Percentiles rank a stretch among this genome's conserved stretches.
Conservation (phyloP, 495 filamentous ascomycete species). For the Tetracladium marchalianum region DNA sequence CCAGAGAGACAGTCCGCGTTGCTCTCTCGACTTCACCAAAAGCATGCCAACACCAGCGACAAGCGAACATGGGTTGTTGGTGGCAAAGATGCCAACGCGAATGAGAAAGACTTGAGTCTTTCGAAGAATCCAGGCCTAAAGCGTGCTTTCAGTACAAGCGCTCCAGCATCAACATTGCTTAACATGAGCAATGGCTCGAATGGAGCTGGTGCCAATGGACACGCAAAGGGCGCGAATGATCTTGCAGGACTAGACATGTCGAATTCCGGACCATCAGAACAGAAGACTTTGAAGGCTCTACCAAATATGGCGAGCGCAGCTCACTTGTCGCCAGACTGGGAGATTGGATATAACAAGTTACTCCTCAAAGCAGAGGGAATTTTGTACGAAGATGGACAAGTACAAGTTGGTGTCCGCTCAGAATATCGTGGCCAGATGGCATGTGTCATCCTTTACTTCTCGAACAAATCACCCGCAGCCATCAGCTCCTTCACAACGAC, state of each 20-base stretch:
- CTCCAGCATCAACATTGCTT: slow-evolving; percentile 4
- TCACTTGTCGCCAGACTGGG: slow-evolving; percentile 91
- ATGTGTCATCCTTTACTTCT: slow-evolving; percentile 90
- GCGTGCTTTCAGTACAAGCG: slow-evolving; percentile 61
- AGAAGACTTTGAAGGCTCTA: slow-evolving; percentile 48
- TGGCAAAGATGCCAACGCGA: slow-evolving; percentile 83
- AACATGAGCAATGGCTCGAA: slow-evolving; percentile 41
- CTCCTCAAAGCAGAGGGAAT: slow-evolving; percentile 74
- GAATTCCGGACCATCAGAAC: slow-evolving; percentile 39
- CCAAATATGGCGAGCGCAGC: slow-evolving; percentile 81
- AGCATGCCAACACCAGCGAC: slow-evolving; percentile 81
- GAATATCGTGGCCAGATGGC: slow-evolving; percentile 93
- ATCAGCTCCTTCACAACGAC: slow-evolving; percentile 91
- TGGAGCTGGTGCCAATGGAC: slow-evolving; percentile 44
- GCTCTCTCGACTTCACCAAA: slow-evolving; percentile 85
- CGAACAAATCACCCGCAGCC: slow-evolving; percentile 76
- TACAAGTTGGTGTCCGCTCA: slow-evolving; percentile 84
- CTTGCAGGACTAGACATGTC: slow-evolving; percentile 76
- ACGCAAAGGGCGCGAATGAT: slow-evolving; percentile 40
- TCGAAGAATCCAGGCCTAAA: slow-evolving; percentile 76
- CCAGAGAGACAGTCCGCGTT: slow-evolving; percentile 89
- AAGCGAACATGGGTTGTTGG: slow-evolving; percentile 95
- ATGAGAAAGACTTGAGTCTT: slow-evolving; percentile 69
- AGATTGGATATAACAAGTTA: slow-evolving; percentile 78
- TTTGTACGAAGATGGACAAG: slow-evolving; percentile 88